Conservation (phyloP, 352 stramenopile species). For the Pythium periplocum region DNA sequence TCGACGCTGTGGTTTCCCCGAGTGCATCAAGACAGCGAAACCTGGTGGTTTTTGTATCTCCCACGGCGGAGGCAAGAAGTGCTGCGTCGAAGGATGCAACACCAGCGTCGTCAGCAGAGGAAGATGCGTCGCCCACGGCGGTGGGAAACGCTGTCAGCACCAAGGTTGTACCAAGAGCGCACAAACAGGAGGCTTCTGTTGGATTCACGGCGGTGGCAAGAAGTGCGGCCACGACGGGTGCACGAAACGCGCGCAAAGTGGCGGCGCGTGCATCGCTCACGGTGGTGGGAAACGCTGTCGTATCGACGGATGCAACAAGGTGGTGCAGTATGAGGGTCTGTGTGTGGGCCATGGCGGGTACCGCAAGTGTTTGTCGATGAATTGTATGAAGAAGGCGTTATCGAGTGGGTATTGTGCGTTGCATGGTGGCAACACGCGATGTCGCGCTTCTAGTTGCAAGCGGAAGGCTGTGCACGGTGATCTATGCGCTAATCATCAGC, state of each 20-base stretch:
- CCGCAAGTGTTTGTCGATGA: constrained; percentile 38
- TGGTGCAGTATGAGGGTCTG: constrained; percentile 56
- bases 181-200: constrained; percentile 47
- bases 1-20: constrained; percentile 20
- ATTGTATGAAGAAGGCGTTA: constrained; percentile 40
- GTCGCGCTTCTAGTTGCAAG: constrained; percentile 18
- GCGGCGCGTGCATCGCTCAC: constrained; percentile 38
- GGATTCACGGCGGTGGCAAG: constrained; percentile 48
- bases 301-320: constrained; percentile 48
- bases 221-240: constrained; percentile 37
- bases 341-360: constrained; percentile 54
- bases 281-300: constrained; percentile 47
- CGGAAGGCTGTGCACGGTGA: constrained; percentile 36
- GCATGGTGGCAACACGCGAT: constrained; percentile 44
- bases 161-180: constrained; percentile 45
- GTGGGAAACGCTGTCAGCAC: constrained; percentile 49
- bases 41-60: constrained; percentile 49
- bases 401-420: constrained; percentile 38
- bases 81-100: constrained; percentile 36
- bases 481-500: constrained; percentile 25
- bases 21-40: constrained; percentile 43
- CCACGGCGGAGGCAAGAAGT: constrained; percentile 51
- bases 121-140: constrained; percentile 56
- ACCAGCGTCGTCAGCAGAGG: constrained; percentile 53
- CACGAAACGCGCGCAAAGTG: constrained; percentile 34